Percentiles rank a stretch among this genome's conserved stretches.
These are phyloP conservation scores for Nicotiana rustica DNA, from an alignment of 305 asterid genomes.

Conservation along the genomic window DNA sequence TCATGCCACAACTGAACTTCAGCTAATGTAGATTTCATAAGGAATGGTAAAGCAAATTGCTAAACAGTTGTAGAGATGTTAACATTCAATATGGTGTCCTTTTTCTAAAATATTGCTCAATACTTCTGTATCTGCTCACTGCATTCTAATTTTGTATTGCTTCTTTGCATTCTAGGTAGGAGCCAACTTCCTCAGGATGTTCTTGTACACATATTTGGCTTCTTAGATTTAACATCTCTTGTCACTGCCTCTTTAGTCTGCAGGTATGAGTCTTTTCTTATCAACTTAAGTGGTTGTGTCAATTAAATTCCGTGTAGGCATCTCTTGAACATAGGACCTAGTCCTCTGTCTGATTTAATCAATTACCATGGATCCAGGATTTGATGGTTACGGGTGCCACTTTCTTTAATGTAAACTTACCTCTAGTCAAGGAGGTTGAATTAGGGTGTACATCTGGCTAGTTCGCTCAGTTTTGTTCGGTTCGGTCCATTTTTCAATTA, in stretches of 20 bases:
- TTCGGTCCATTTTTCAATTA: too few relatives aligned
- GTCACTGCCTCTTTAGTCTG: slow-evolving; percentile 73
- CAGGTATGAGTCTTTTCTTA: slow-evolving; percentile 51
- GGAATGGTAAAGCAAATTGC: slow-evolving; percentile 9
- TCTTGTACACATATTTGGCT: slow-evolving; percentile 69
- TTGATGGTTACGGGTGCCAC: too few relatives aligned
- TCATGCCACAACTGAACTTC: neutral
- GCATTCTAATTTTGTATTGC: neutral
- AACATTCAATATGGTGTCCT: neutral
- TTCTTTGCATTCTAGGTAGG: slow-evolving; percentile 50
- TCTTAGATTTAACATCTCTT: slow-evolving; percentile 74
- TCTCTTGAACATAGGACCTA: slow-evolving; percentile 16
- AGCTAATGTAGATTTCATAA: neutral
- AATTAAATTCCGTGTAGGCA: slow-evolving; percentile 14
- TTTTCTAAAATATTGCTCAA: neutral
- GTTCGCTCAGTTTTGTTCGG: too few relatives aligned
- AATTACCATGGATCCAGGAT: neutral
- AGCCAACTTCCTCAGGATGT: slow-evolving; percentile 71
- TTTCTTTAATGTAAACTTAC: too few relatives aligned
- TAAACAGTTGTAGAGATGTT: neutral
- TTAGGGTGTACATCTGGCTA: too few relatives aligned
- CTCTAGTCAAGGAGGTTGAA: too few relatives aligned
- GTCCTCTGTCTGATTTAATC: slow-evolving; percentile 23
- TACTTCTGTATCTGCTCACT: slow-evolving; percentile 25
- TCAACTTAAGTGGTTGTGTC: neutral